A percentile compares a stretch with the other conserved stretches of the same genome.
These are phyloP conservation scores for Gynochthodes officinalis DNA, from an alignment of 257 asterid species.

Conservation along the genomic window DNA sequence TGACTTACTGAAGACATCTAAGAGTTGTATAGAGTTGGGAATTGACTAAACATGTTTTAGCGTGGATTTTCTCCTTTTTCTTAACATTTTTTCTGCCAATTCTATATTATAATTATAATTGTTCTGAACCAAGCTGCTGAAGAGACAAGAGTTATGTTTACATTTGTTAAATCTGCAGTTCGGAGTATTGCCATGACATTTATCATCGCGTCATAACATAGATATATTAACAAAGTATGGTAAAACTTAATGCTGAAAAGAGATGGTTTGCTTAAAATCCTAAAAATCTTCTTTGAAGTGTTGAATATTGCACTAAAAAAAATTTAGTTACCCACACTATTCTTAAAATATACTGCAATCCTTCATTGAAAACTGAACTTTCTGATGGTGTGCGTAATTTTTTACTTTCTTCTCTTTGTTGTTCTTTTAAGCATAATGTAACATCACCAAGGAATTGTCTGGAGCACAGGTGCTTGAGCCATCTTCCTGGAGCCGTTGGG, in stretches of 20 bases:
- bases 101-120: background rate
- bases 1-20: background rate
- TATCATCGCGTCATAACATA: background rate
- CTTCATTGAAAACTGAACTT: background rate
- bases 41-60: background rate
- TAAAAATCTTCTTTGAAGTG: background rate
- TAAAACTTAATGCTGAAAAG: background rate
- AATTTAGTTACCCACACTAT: background rate
- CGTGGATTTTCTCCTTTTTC: background rate
- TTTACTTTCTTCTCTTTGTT: constrained; percentile 6
- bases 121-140: background rate
- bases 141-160: background rate
- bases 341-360: background rate
- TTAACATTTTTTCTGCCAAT: background rate
- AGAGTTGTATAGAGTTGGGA: background rate
- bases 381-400: background rate
- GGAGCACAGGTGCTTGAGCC: constrained; percentile 77
- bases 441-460: constrained; percentile 24
- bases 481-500: constrained; percentile 95
- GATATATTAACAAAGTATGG: background rate
- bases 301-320: background rate
- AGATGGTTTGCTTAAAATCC: background rate
- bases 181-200: background rate
- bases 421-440: constrained; percentile 9
- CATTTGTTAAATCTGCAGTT: background rate